Evolutionary conservation across 2,329 filamentous ascomycete species (phyloP).

Genomic region (Chaetomium sp.): DNA sequence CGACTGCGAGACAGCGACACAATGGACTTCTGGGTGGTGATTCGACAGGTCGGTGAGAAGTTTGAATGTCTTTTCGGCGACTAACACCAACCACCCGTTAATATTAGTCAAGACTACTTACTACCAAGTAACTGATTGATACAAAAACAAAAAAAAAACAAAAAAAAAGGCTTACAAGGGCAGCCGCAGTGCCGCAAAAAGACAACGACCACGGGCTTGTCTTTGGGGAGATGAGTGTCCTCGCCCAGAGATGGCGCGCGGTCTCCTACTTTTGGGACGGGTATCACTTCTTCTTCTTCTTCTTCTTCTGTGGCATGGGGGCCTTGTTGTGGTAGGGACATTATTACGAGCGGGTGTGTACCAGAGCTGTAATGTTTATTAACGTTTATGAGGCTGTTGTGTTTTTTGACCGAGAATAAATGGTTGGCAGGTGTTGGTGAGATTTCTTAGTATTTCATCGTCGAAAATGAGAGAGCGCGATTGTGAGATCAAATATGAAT

Average conservation of each 20-base stretch:
- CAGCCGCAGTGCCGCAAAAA: slow-evolving; percentile 76
- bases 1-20: slow-evolving; percentile 65
- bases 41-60: slow-evolving; percentile 55
- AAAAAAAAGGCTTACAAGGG: slow-evolving; percentile 56
- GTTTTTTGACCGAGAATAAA: background rate
- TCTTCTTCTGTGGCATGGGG: slow-evolving; percentile 29
- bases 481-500: background rate
- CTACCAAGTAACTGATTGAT: background rate
- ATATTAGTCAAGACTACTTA: no score
- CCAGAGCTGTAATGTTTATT: background rate
- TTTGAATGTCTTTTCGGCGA: slow-evolving; percentile 68
- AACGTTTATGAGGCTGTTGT: background rate
- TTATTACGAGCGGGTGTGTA: background rate
- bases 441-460: no score
- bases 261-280: slow-evolving; percentile 55
- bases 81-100: slow-evolving; percentile 44
- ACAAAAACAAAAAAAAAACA: background rate
- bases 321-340: background rate
- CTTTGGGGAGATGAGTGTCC: slow-evolving; percentile 47
- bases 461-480: background rate
- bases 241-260: slow-evolving; percentile 52
- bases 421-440: no score
- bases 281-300: slow-evolving; percentile 45
- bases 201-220: slow-evolving; percentile 62
- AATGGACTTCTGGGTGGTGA: slow-evolving; percentile 53